These are phyloP conservation scores for Aspergillus biplanus DNA, from an alignment of 495 filamentous ascomycete genomes.

Conservation along the genomic window DNA sequence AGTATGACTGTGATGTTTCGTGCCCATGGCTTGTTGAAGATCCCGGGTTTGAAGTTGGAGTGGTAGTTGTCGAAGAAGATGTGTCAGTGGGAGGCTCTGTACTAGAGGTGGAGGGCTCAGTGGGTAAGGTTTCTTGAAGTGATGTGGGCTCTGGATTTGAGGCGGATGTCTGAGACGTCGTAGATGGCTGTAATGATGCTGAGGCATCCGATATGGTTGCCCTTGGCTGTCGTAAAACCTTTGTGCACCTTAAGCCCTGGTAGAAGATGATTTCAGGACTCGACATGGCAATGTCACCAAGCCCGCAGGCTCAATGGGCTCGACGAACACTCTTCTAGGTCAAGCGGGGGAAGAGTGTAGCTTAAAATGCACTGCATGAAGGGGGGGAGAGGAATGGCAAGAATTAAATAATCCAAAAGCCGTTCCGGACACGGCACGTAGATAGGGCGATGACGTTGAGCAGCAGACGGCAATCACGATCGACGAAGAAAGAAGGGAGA, in stretches of 20 bases:
- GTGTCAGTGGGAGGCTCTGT: not conserved
- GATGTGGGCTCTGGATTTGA: not conserved
- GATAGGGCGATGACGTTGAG: not conserved
- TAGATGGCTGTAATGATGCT: slow-evolving; percentile 3
- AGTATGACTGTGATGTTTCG: not conserved
- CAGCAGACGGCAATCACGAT: slow-evolving; percentile 1
- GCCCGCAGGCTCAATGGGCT: slow-evolving; percentile 14
- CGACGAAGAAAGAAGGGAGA: not conserved
- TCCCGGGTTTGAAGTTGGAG: not conserved
- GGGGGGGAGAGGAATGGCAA: slow-evolving; percentile 2
- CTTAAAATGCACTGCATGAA: slow-evolving; percentile 12
- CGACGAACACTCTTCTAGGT: slow-evolving; percentile 3
- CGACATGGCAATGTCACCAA: slow-evolving; percentile 29
- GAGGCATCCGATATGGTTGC: slow-evolving; percentile 5
- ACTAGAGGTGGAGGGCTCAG: slow-evolving; percentile 1
- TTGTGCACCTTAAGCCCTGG: slow-evolving; percentile 29
- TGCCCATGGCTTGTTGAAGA: not conserved
- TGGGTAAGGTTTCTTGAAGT: not conserved
- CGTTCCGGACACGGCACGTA: slow-evolving; percentile 12
- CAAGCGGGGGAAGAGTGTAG: slow-evolving; percentile 1
- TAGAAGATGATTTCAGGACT: slow-evolving; percentile 26
- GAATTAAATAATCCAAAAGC: slow-evolving; percentile 1
- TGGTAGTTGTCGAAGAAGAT: not conserved
- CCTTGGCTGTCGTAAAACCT: slow-evolving; percentile 21
- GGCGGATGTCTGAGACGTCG: slow-evolving; percentile 3